These are phyloP conservation scores for Begonia masoniana DNA, from an alignment of 306 rosid genomes.

Conservation along the genomic window DNA sequence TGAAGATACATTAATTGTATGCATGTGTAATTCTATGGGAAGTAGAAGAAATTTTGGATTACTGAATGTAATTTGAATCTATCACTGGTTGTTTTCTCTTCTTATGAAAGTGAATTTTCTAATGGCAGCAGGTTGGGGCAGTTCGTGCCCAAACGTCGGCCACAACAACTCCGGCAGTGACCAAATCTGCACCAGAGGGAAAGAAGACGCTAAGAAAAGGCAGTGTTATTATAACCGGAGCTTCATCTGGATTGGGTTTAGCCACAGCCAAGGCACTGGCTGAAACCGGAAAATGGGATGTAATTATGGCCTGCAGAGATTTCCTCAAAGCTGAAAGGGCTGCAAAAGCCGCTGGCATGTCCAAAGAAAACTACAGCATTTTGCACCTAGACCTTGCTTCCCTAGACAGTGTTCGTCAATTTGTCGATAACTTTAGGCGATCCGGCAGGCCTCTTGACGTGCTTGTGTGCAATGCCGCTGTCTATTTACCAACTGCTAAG, in stretches of 20 bases:
- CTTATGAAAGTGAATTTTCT: too few species aligned
- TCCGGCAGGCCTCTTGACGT: constrained; percentile 68
- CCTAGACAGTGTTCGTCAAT: constrained; percentile 86
- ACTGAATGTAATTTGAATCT: neutral
- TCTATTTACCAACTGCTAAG: constrained; percentile 85
- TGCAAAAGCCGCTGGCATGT: constrained; percentile 78
- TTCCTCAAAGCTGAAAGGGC: constrained; percentile 95
- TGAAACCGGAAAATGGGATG: constrained; percentile 93
- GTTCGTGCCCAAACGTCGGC: constrained; percentile 61
- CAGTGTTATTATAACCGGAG: constrained; percentile 77
- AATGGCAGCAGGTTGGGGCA: constrained; percentile 16
- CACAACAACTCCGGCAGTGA: constrained; percentile 50
- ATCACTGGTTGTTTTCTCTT: neutral
- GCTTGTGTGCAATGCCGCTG: constrained; percentile 90
- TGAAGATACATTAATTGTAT: neutral
- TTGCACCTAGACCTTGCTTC: constrained; percentile 96
- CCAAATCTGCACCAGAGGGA: constrained; percentile 46
- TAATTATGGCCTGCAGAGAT: constrained; percentile 98
- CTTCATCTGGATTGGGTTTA: constrained; percentile 91
- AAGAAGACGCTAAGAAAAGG: constrained; percentile 92
- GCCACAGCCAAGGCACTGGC: constrained; percentile 97
- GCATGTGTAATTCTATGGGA: too few species aligned
- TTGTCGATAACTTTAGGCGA: constrained; percentile 59
- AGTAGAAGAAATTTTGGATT: too few species aligned
- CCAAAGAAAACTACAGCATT: constrained; percentile 66